Percentiles rank a stretch among this genome's conserved stretches.
These are phyloP conservation scores for Cryphonectria naterciae DNA, from an alignment of 2,329 filamentous ascomycete species.

Conservation along the genomic window DNA sequence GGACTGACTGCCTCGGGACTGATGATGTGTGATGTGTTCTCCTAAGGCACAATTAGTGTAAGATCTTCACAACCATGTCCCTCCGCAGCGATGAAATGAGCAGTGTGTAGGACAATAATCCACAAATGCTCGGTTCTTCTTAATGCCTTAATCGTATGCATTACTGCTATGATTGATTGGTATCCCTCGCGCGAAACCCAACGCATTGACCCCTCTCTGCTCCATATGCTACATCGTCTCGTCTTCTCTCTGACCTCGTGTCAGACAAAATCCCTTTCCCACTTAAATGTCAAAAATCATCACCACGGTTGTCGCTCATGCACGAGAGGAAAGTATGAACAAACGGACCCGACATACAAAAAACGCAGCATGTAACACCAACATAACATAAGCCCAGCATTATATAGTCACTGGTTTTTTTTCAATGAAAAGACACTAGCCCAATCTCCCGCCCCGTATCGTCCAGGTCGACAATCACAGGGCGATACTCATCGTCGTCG, in stretches of 20 bases:
- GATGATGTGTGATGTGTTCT: not conserved
- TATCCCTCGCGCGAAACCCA: not conserved
- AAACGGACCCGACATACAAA: not conserved
- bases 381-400: not conserved
- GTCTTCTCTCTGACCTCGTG: not conserved
- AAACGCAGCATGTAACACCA: not conserved
- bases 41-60: not conserved
- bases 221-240: not conserved
- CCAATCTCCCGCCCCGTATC: constrained; percentile 56
- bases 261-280: not conserved
- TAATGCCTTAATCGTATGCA: not conserved
- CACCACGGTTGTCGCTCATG: not conserved
- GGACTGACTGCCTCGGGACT: not conserved
- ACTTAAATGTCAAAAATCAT: not conserved
- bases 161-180: not conserved
- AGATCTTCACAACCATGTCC: not conserved
- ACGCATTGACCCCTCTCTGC: not conserved
- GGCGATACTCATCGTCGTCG: constrained; percentile 55
- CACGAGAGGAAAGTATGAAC: not conserved
- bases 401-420: not conserved
- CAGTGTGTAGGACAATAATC: not conserved
- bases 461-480: constrained; percentile 57
- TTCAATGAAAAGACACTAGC: constrained; percentile 51
- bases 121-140: not conserved
- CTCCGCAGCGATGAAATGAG: not conserved